Conservation (phyloP, 2,329 filamentous ascomycete species). For the Epichloe festucae region DNA sequence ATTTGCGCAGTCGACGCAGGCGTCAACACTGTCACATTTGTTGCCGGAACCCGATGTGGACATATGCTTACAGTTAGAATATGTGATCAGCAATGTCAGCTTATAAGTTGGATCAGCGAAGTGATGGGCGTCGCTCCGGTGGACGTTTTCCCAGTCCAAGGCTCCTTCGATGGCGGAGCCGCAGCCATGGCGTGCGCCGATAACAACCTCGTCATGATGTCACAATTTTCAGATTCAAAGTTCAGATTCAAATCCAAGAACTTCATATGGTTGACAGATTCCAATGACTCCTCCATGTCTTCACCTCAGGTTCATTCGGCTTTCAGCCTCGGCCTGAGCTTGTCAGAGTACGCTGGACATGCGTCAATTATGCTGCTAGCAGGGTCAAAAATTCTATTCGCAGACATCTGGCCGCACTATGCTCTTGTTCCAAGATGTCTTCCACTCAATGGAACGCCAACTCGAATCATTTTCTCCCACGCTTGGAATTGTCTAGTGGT, state of each 20-base stretch:
- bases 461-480: conserved; percentile 41
- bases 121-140: conserved; percentile 24
- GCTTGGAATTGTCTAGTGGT: conserved; percentile 40
- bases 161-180: conserved; percentile 11
- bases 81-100: conserved; percentile 8
- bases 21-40: conserved; percentile 18
- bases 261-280: conserved; percentile 39
- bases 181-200: conserved; percentile 36
- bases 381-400: conserved; percentile 36
- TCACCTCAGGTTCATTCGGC: conserved; percentile 37
- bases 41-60: conserved; percentile 39
- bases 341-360: conserved; percentile 26
- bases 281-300: conserved; percentile 29
- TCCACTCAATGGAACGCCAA: conserved; percentile 33
- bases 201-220: conserved; percentile 30
- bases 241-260: conserved; percentile 26
- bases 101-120: conserved; percentile 17
- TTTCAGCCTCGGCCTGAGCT: conserved; percentile 26
- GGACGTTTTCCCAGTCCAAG: conserved; percentile 18
- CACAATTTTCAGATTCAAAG: conserved; percentile 19
- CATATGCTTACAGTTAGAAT: conserved; percentile 30
- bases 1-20: conserved; percentile 23
- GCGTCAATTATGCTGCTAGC: conserved; percentile 36
- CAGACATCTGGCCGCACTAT: conserved; percentile 33
- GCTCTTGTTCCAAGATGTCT: conserved; percentile 38